Evolutionary conservation across 1,139 yeast genomes (phyloP).

Genomic region (Suhomyces bolitotheri): DNA sequence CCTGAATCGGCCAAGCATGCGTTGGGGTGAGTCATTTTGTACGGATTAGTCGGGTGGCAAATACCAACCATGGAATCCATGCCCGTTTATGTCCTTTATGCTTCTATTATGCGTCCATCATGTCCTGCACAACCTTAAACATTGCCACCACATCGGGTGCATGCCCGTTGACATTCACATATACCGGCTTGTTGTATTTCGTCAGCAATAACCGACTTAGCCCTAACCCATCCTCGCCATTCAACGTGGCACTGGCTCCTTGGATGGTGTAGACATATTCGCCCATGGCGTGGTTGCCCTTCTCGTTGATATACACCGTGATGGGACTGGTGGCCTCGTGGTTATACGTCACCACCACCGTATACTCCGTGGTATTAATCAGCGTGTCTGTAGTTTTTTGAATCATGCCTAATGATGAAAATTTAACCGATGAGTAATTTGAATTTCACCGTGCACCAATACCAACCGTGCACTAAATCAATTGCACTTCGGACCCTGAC

Average conservation of each 20-base stretch:
- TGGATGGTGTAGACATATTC: constrained; percentile 24
- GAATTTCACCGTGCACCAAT: too few species aligned
- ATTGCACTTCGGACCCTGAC: constrained; percentile 10
- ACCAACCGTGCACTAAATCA: too few species aligned
- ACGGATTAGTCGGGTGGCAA: too few species aligned
- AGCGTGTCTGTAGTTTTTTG: too few species aligned
- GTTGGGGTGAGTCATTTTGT: too few species aligned
- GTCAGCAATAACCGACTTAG: constrained; percentile 15
- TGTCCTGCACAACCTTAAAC: constrained; percentile 13
- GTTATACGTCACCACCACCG: constrained; percentile 17
- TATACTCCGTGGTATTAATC: constrained; percentile 19
- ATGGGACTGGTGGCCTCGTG: constrained; percentile 3
- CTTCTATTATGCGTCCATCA: constrained; percentile 1
- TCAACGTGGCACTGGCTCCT: constrained; percentile 10
- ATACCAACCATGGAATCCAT: too few species aligned
- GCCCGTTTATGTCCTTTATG: too few species aligned
- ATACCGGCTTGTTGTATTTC: constrained; percentile 17
- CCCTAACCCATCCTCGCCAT: constrained; percentile 5
- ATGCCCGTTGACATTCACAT: constrained; percentile 17
- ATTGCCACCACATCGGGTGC: constrained; percentile 14
- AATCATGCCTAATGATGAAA: too few species aligned
- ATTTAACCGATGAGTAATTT: background rate
- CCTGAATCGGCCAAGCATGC: background rate
- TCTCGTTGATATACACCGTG: constrained; percentile 22
- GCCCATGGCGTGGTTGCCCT: constrained; percentile 18